Percentiles rank a stretch among this genome's conserved stretches.
Conservation (phyloP, 2,329 filamentous ascomycete species). For the Ramularia endophylla region DNA sequence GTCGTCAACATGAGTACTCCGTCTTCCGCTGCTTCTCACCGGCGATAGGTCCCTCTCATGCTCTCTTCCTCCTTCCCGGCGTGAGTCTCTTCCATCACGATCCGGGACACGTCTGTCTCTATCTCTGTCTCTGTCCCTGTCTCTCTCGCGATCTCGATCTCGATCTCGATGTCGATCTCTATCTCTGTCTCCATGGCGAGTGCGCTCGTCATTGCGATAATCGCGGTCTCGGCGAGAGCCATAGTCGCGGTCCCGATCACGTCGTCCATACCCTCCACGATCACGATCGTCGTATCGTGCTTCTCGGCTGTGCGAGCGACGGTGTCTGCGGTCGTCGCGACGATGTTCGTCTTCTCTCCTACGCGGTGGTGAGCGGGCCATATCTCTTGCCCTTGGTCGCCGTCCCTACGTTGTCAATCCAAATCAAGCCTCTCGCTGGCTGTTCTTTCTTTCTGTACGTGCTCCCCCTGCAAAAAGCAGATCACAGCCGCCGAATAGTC, state of each 20-base stretch:
- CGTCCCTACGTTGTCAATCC: constrained; percentile 12
- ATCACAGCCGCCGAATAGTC: too few species aligned
- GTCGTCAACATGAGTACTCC: constrained; percentile 53
- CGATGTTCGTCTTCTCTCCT: constrained; percentile 19
- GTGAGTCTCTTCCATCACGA: constrained; percentile 57
- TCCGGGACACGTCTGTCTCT: constrained; percentile 67
- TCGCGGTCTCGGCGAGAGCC: constrained; percentile 13
- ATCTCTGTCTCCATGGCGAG: constrained; percentile 51
- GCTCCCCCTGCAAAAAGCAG: too few species aligned
- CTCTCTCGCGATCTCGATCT: constrained; percentile 20
- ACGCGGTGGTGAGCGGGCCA: constrained; percentile 23
- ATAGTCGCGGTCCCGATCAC: constrained; percentile 13
- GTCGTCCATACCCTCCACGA: constrained; percentile 15
- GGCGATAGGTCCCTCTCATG: constrained; percentile 10
- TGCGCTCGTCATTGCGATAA: constrained; percentile 13
- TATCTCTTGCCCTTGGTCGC: constrained; percentile 11
- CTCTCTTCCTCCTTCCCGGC: constrained; percentile 52
- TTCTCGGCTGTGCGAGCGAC: constrained; percentile 6
- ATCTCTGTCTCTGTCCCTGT: constrained; percentile 59
- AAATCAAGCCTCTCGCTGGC: too few species aligned
- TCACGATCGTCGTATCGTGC: constrained; percentile 11
- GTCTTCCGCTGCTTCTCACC: constrained; percentile 19
- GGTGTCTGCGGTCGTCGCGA: constrained; percentile 13
- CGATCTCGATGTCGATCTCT: constrained; percentile 62
- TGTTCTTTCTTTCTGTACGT: constrained; percentile 8